phyloP scores from a whole-genome alignment of 805 yeast species.

The Pichia sporocuriosa region DNA sequence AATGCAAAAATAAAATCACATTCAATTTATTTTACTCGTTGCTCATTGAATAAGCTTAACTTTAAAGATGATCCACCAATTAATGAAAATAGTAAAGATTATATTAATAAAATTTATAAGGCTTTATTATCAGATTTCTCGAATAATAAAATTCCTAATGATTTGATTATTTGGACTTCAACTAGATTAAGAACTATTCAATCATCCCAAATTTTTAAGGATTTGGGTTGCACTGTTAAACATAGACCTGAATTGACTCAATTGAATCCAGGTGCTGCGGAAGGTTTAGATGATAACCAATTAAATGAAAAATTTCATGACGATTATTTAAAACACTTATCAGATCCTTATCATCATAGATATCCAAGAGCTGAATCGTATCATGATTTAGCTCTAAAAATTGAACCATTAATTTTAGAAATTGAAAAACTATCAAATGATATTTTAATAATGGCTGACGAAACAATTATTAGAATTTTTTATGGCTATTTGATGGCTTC shows the following conservation, averaged over 20 bases:
- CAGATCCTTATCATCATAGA: conserved; percentile 90
- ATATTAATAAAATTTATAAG: conserved; percentile 57
- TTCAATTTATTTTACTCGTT: conserved; percentile 86
- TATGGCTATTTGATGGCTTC: conserved; percentile 95
- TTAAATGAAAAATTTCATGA: conserved; percentile 54
- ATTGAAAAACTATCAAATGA: conserved; percentile 90
- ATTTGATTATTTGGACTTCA: conserved; percentile 89
- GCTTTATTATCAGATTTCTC: conserved; percentile 39
- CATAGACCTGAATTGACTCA: conserved; percentile 83
- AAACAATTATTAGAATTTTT: conserved; percentile 77
- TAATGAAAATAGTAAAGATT: conserved; percentile 63
- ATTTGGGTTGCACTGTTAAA: conserved; percentile 54
- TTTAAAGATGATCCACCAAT: conserved; percentile 77
- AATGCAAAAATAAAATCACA: conserved; percentile 84
- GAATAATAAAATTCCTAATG: conserved; percentile 21
- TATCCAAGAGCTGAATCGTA: conserved; percentile 91
- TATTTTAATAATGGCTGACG: conserved; percentile 87
- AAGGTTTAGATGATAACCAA: conserved; percentile 57
- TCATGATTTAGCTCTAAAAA: conserved; percentile 90
- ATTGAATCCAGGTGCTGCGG: conserved; percentile 83
- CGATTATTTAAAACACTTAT: conserved; percentile 56
- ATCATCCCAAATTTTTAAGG: conserved; percentile 63
- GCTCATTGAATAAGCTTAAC: conserved; percentile 50
- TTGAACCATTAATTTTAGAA: conserved; percentile 89
- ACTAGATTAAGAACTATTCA: conserved; percentile 78